A percentile compares a stretch with the other conserved stretches of the same genome.
These are phyloP conservation scores for Atalantia buxifolia DNA, from an alignment of 345 rosid genomes.

Conservation along the genomic window DNA sequence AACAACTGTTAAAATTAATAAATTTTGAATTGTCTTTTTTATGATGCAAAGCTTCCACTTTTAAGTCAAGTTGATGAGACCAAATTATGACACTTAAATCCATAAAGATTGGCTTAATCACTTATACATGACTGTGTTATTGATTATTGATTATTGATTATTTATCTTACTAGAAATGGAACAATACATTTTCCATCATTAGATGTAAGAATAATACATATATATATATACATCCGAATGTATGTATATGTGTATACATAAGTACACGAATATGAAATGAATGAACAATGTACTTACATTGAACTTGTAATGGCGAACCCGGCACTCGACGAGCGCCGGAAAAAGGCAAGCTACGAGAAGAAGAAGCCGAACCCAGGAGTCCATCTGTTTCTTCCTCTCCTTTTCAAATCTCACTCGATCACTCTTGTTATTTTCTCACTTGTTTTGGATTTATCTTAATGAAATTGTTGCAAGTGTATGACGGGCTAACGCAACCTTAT, in stretches of 20 bases:
- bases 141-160: no score
- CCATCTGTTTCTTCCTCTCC: slow-evolving; percentile 22
- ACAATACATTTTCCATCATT: background rate
- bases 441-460: background rate
- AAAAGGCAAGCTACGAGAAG: slow-evolving; percentile 39
- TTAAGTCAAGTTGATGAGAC: background rate
- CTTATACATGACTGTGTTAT: no score
- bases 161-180: background rate
- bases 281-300: slow-evolving; percentile 30
- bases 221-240: background rate
- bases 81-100: background rate
- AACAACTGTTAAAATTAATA: background rate
- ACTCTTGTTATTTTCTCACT: slow-evolving; percentile 9
- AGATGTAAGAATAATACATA: background rate
- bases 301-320: slow-evolving; percentile 70
- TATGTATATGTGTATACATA: background rate
- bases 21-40: background rate
- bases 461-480: slow-evolving; percentile 17
- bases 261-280: no score
- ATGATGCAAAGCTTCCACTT: background rate
- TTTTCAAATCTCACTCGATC: slow-evolving; percentile 4
- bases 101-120: background rate
- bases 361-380: slow-evolving; percentile 31
- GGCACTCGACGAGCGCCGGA: slow-evolving; percentile 46
- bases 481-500: slow-evolving; percentile 45